Base-by-base conservation (phyloP, 208 protist species). In the Wallacemonas rigidus region DNA sequence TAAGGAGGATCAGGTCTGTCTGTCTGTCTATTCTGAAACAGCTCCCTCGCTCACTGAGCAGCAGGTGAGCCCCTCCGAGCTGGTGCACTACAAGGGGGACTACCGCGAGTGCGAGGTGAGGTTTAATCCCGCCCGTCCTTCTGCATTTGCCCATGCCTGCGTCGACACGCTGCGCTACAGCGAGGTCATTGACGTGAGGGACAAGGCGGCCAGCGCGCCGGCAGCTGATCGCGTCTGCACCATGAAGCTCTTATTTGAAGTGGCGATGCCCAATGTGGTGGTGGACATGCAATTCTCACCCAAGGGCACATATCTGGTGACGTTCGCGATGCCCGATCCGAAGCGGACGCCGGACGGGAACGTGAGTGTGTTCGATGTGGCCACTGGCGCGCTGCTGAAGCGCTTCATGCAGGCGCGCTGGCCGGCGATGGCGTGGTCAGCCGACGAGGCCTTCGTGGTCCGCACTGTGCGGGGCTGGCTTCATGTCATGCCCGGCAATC, bases 81-180 rank as follows among this genome's bases (percentile, higher is more conserved):
- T 7, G 41, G 26, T 75, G 40, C 15, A 47, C 44, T 93, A 86
- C 80, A 72, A 56, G 3, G 91, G 91, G 12, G 91, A 95, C 80
- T 95, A 93, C 71, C 79, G 86, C 26, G 91, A 93, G 72, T 93
- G 88, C 70, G 88, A 93, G 74, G 77, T 95, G 17, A 75, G 62
- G 54, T 91, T 93, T 69, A 85, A 93, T 75, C 88, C 91, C 0
- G 75, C 68, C 5, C 57, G 71, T 3, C 65, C 74, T n/a, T 80
- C 67, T 4, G 71, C 61, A 55, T 95, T 94, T 64, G 91, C 88
- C n/a, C 91, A 95, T 74, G 91, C 88, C 17, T 89, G 81, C 3
- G 91, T 89, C 7, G 91, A 82, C 3, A 83, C 85, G 69, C 77
- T 95, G 48, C 83, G 81, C 26, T 93, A 87, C 81, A 84, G 81